A percentile compares a stretch with the other conserved stretches of the same genome.
These are phyloP conservation scores for Berkeleyomyces basicola DNA, from an alignment of 2,329 filamentous ascomycete genomes.

Conservation along the genomic window DNA sequence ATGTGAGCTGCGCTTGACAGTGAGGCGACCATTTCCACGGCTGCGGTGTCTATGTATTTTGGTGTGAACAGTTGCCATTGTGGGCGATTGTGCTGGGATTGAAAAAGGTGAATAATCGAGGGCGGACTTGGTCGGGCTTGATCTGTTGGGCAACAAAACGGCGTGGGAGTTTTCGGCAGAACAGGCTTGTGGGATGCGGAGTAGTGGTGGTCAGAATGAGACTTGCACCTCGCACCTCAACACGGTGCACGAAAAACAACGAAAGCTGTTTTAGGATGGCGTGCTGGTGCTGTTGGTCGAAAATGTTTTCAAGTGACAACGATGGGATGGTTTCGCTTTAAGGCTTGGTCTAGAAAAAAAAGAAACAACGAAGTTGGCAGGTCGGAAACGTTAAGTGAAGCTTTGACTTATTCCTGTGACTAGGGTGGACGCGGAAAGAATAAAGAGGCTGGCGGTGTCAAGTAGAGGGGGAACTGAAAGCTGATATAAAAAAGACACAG, in stretches of 20 bases:
- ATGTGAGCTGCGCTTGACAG: slow-evolving; percentile 39
- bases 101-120: slow-evolving; percentile 12
- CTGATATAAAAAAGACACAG: background rate
- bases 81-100: slow-evolving; percentile 15
- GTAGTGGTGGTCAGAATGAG: background rate
- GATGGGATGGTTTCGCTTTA: background rate
- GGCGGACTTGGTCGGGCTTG: background rate
- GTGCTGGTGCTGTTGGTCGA: background rate
- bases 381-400: background rate
- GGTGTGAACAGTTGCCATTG: slow-evolving; percentile 16
- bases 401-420: slow-evolving; percentile 3
- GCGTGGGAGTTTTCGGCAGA: background rate
- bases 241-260: background rate
- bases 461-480: background rate
- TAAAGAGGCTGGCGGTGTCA: background rate
- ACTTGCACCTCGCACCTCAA: background rate
- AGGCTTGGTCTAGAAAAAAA: background rate
- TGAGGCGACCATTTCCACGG: slow-evolving; percentile 18
- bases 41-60: slow-evolving; percentile 15
- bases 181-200: background rate
- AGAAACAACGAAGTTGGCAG: background rate
- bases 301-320: background rate
- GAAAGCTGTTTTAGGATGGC: background rate
- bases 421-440: background rate
- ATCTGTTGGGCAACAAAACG: background rate